phyloP scores from a whole-genome alignment of 2,329 filamentous ascomycete genomes.

The Fusarium albidum region DNA sequence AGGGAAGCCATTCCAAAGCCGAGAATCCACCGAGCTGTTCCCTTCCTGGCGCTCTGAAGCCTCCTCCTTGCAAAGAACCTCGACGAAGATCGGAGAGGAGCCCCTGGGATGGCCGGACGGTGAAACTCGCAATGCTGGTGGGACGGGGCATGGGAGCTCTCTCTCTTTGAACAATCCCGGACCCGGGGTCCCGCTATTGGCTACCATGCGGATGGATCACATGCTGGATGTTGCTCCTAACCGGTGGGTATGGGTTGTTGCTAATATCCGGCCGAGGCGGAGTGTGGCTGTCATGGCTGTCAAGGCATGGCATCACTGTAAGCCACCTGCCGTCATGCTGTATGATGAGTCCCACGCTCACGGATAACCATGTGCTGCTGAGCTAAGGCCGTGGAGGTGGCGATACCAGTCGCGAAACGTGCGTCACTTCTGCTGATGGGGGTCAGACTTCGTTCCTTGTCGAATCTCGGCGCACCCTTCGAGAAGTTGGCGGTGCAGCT shows the following conservation, averaged over 20 bases:
- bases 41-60: constrained; percentile 18
- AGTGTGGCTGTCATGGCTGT: neutral
- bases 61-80: neutral
- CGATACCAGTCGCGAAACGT: neutral
- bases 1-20: constrained; percentile 27
- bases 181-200: constrained; percentile 29
- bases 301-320: constrained; percentile 5
- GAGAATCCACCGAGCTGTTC: constrained; percentile 25
- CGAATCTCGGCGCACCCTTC: constrained; percentile 1
- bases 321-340: constrained; percentile 1
- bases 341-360: constrained; percentile 2
- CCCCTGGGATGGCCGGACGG: constrained; percentile 5
- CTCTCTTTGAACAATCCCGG: constrained; percentile 13
- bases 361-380: neutral
- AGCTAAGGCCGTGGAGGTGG: constrained; percentile 1
- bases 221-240: constrained; percentile 25
- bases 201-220: constrained; percentile 37
- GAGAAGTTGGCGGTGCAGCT: constrained; percentile 1
- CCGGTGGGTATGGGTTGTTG: constrained; percentile 15
- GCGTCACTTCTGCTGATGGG: constrained; percentile 1
- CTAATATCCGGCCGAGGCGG: constrained; percentile 3
- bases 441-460: constrained; percentile 6
- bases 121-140: constrained; percentile 15
- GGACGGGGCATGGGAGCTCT: constrained; percentile 4
- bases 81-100: constrained; percentile 2